A percentile compares a stretch with the other conserved stretches of the same genome.
Evolutionary conservation across 2,329 filamentous ascomycete species (phyloP).

Genomic region (Coleophoma crateriformis): DNA sequence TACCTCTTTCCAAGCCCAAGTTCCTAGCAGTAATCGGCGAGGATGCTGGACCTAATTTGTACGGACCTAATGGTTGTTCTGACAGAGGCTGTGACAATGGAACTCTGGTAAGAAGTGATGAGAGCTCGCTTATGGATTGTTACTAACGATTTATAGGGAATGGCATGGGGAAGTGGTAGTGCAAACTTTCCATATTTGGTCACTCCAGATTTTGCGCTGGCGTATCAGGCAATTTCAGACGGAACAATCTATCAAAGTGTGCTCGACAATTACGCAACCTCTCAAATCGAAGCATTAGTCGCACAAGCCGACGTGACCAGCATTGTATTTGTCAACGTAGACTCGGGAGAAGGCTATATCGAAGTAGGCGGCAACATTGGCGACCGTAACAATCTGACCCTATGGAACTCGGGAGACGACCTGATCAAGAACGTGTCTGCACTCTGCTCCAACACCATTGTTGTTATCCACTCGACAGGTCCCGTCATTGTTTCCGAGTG

Average conservation of each 20-base stretch:
- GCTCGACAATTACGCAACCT: conserved; percentile 64
- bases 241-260: conserved; percentile 60
- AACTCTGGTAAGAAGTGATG: conserved; percentile 37
- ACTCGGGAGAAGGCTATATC: conserved; percentile 85
- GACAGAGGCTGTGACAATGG: conserved; percentile 49
- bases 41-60: conserved; percentile 70
- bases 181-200: conserved; percentile 73
- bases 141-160: conserved; percentile 58
- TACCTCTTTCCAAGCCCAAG: conserved; percentile 76
- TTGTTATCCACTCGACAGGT: conserved; percentile 82
- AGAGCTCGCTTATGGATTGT: conserved; percentile 40
- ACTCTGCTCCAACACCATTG: conserved; percentile 80
- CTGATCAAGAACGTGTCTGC: conserved; percentile 77
- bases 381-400: conserved; percentile 86
- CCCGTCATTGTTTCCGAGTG: conserved; percentile 73
- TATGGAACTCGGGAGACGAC: conserved; percentile 78
- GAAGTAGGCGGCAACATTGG: conserved; percentile 76
- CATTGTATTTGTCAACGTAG: conserved; percentile 85
- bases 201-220: conserved; percentile 69
- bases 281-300: conserved; percentile 55
- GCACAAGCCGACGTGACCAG: conserved; percentile 60
- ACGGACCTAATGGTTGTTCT: conserved; percentile 71
- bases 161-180: conserved; percentile 75
- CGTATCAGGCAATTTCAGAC: conserved; percentile 55
- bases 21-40: conserved; percentile 75